Base-by-base conservation (phyloP, 2,329 filamentous ascomycete genomes). In the Eutypa lata region DNA sequence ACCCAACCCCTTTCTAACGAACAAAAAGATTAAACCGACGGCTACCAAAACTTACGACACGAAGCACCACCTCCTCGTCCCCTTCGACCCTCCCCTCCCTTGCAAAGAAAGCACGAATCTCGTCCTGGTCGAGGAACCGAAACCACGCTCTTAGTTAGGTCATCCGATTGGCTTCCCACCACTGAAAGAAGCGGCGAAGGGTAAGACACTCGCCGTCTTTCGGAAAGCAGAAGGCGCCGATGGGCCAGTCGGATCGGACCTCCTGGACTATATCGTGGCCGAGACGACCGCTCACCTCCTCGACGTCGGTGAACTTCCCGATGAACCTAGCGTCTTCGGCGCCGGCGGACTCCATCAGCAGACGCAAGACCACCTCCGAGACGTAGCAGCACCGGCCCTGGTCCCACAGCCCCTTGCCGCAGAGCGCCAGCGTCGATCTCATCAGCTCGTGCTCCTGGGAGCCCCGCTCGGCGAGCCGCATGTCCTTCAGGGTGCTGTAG, bases 341-440 rank as follows among this genome's bases (percentile, higher is more conserved):
- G 21, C 47, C 54, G 46, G 64, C 42, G 11, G 55, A 61, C 26
- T 57, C 55, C 31, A 31, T 56, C 31, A 63, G 46, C 11, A 64
- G 18, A 14, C 49, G 59, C 47, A 63, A 61, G 3, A 60, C 21
- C 3, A 53, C 60, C 46, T 61, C 58, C 10, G 61, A 55, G 10
- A 61, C 33, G 48, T 58, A 63, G 48, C 53, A 59, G 42, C 61
- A 64, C n/a, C 53, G 57, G 0, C 62, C 61, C 43, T 66, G 64
- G 3, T 64, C 60, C 54, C 61, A 58, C 11, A 66, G 18, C 4
- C 60, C 61, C 33, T 63, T 66, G 44, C 61, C 61, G 18, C 61
- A 62, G 6, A 66, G 61, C 11, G 65, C 24, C 1, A 66, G 18
- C 8, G 64, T 65, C 10, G 62, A 60, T 18, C 56, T 57, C 31